Conservation (phyloP, 2,329 filamentous ascomycete genomes). For the Trichoderma citrinoviride region DNA sequence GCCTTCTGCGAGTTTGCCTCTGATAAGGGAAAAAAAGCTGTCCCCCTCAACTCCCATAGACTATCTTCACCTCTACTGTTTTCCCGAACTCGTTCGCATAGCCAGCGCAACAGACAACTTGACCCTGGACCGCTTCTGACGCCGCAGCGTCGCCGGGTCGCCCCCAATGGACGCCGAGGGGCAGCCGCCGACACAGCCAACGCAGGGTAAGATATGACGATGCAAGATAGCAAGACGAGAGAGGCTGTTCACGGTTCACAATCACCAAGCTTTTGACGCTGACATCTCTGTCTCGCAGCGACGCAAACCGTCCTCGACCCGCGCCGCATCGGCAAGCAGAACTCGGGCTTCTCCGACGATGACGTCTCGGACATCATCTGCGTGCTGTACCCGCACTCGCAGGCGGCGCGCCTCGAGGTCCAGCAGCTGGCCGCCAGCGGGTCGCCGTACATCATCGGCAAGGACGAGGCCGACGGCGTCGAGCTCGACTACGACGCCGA, state of each 20-base stretch:
- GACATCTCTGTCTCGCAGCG: slow-evolving; percentile 17
- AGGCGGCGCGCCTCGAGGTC: slow-evolving; percentile 70
- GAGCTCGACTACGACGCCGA: slow-evolving; percentile 51
- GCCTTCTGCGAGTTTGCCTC: too few species aligned
- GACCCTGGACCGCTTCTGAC: slow-evolving; percentile 27
- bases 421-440: slow-evolving; percentile 47
- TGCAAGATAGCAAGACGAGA: not conserved
- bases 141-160: slow-evolving; percentile 33
- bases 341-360: slow-evolving; percentile 76
- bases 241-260: not conserved
- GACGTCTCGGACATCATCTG: slow-evolving; percentile 88
- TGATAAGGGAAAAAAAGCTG: too few species aligned
- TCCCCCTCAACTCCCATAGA: too few species aligned
- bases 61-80: not conserved
- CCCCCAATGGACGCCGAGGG: slow-evolving; percentile 45
- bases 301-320: slow-evolving; percentile 64
- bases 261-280: not conserved
- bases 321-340: slow-evolving; percentile 72
- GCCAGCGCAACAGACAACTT: not conserved
- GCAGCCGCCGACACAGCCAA: slow-evolving; percentile 31
- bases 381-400: slow-evolving; percentile 76
- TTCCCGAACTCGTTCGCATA: not conserved
- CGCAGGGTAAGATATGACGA: slow-evolving; percentile 38
- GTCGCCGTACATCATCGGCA: slow-evolving; percentile 49
- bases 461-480: slow-evolving; percentile 51